Conservation (phyloP, 2,329 filamentous ascomycete genomes). For the Bisporella sp. region DNA sequence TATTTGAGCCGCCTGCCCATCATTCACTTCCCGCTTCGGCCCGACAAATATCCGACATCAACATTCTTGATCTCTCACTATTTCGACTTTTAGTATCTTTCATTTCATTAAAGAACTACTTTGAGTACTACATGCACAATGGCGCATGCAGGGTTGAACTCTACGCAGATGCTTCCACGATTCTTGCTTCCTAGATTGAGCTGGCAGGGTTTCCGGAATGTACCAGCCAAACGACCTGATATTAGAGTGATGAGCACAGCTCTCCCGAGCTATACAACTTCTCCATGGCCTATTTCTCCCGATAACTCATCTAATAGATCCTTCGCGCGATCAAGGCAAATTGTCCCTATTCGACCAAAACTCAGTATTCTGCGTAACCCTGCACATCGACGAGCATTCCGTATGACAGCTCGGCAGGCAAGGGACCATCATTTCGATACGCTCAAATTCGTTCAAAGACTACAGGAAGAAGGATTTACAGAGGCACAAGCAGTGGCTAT, state of each 20-base stretch:
- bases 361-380: slow-evolving; percentile 15
- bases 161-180: slow-evolving; percentile 20
- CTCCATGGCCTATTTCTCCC: background rate
- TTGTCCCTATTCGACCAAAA: background rate
- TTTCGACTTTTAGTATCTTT: no score
- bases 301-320: no score
- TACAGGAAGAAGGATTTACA: slow-evolving; percentile 88
- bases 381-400: slow-evolving; percentile 46
- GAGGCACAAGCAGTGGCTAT: slow-evolving; percentile 95
- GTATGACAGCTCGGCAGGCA: slow-evolving; percentile 51
- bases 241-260: slow-evolving; percentile 19
- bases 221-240: slow-evolving; percentile 11
- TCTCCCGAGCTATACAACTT: slow-evolving; percentile 4
- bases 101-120: no score
- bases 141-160: slow-evolving; percentile 18
- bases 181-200: slow-evolving; percentile 27
- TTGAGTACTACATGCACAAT: slow-evolving; percentile 11
- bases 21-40: no score
- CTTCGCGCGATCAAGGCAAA: no score
- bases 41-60: no score
- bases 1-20: no score
- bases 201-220: slow-evolving; percentile 21
- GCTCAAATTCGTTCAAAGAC: slow-evolving; percentile 87
- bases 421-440: slow-evolving; percentile 97
- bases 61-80: no score